Percentiles rank a stretch among this genome's conserved stretches.
phyloP scores from a whole-genome alignment of 225 moss, liverwort and hornwort genomes.

The Polytrichum commune region DNA sequence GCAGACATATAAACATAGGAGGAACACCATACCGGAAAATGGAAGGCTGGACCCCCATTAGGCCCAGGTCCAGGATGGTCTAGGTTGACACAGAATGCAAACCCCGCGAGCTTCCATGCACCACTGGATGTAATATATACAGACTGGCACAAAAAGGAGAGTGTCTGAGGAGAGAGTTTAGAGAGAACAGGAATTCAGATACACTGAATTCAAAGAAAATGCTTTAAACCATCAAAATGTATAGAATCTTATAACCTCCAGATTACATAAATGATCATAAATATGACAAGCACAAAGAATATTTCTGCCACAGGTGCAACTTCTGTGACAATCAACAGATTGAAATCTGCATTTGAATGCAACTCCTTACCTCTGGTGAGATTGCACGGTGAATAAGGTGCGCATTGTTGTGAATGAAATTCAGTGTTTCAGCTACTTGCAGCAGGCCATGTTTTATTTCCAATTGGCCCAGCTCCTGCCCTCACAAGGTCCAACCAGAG shows the following conservation, averaged over 20 bases:
- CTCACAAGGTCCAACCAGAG: not conserved
- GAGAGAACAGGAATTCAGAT: too few relatives aligned
- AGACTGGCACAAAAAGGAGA: slow-evolving; percentile 55
- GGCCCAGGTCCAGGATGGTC: slow-evolving; percentile 65
- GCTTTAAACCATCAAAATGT: too few relatives aligned
- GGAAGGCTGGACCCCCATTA: slow-evolving; percentile 69
- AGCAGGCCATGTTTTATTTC: slow-evolving; percentile 93
- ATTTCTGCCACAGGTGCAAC: too few relatives aligned
- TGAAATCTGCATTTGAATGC: too few relatives aligned
- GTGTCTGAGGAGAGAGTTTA: too few relatives aligned
- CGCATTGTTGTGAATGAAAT: slow-evolving; percentile 92
- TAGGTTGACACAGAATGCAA: slow-evolving; percentile 71
- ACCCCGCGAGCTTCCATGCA: slow-evolving; percentile 96
- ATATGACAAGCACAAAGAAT: too few relatives aligned
- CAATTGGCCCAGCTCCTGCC: slow-evolving; percentile 83
- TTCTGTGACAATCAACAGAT: too few relatives aligned
- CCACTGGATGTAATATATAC: slow-evolving; percentile 93
- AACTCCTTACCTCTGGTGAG: slow-evolving; percentile 72
- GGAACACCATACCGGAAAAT: slow-evolving; percentile 66
- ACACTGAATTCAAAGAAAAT: too few relatives aligned
- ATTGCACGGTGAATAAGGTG: slow-evolving; percentile 84
- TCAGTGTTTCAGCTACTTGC: slow-evolving; percentile 83
- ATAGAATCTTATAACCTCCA: too few relatives aligned
- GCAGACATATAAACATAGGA: not conserved
- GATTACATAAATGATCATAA: too few relatives aligned